Evolutionary conservation across 305 asterid genomes (phyloP).

Genomic region (Ilex paraguariensis): DNA sequence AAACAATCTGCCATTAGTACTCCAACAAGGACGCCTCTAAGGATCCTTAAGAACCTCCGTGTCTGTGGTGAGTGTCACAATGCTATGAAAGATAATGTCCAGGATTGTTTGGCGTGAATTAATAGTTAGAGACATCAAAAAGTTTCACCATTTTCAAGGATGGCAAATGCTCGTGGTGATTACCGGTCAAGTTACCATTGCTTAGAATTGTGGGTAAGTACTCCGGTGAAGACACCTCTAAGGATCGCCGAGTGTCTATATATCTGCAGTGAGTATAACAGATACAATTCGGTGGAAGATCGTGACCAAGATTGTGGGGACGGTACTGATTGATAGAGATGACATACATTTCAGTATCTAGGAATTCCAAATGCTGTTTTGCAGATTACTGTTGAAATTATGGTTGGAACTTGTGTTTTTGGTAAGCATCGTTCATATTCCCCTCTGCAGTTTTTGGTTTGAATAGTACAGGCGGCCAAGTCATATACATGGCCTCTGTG

Average conservation of each 20-base stretch:
- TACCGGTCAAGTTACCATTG: not conserved
- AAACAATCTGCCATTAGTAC: slow-evolving; percentile 37
- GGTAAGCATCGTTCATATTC: no score
- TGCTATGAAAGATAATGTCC: not conserved
- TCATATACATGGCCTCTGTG: no score
- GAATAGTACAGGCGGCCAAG: no score
- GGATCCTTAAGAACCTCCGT: not conserved
- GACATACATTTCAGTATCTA: slow-evolving; percentile 28
- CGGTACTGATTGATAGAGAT: slow-evolving; percentile 87
- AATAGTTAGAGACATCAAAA: not conserved
- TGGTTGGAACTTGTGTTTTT: no score
- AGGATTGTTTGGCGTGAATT: not conserved
- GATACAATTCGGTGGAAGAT: slow-evolving; percentile 78
- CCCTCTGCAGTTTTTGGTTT: no score
- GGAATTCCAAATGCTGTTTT: slow-evolving; percentile 91
- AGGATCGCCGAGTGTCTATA: no score
- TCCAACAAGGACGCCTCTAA: not conserved
- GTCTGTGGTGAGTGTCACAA: not conserved
- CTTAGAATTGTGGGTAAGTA: no score
- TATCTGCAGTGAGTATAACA: slow-evolving; percentile 33
- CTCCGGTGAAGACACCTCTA: no score
- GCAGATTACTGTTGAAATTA: slow-evolving; percentile 73
- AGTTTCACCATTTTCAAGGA: not conserved
- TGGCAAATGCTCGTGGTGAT: not conserved
- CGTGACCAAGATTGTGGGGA: slow-evolving; percentile 90